Conservation (phyloP, 768 basidiomycete genomes). For the Amanita subjunquillea region DNA sequence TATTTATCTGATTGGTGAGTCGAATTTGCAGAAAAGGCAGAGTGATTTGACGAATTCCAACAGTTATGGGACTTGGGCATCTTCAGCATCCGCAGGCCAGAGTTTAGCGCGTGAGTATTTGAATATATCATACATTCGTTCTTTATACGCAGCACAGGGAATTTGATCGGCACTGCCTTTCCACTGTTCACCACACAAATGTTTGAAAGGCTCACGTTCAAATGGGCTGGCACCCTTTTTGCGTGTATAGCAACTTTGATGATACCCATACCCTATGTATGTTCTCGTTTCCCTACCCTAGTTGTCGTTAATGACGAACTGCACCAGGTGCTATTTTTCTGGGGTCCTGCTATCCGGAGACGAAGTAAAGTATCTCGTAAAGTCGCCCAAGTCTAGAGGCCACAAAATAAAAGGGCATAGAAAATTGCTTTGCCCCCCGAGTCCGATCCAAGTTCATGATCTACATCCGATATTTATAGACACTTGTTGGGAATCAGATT, state of each 20-base stretch:
- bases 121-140: background rate
- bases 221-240: slow-evolving; percentile 53
- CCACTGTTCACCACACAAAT: slow-evolving; percentile 55
- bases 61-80: slow-evolving; percentile 53
- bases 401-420: too few species aligned
- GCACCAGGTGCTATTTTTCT: slow-evolving; percentile 30
- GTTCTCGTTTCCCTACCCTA: slow-evolving; percentile 11
- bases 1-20: slow-evolving; percentile 57
- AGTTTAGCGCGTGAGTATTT: slow-evolving; percentile 39
- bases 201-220: slow-evolving; percentile 43
- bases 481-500: too few species aligned
- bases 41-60: background rate
- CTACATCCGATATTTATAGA: too few species aligned
- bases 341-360: slow-evolving; percentile 28
- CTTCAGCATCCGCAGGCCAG: slow-evolving; percentile 60
- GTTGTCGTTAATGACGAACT: background rate
- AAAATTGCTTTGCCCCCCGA: too few species aligned
- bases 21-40: background rate
- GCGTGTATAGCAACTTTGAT: slow-evolving; percentile 40
- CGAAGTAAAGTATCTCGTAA: slow-evolving; percentile 30
- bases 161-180: slow-evolving; percentile 40
- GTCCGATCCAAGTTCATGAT: background rate
- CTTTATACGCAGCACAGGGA: slow-evolving; percentile 22
- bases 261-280: slow-evolving; percentile 52
- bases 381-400: slow-evolving; percentile 19